phyloP scores from a whole-genome alignment of 768 basidiomycete genomes.

The Boletus insuetus region DNA sequence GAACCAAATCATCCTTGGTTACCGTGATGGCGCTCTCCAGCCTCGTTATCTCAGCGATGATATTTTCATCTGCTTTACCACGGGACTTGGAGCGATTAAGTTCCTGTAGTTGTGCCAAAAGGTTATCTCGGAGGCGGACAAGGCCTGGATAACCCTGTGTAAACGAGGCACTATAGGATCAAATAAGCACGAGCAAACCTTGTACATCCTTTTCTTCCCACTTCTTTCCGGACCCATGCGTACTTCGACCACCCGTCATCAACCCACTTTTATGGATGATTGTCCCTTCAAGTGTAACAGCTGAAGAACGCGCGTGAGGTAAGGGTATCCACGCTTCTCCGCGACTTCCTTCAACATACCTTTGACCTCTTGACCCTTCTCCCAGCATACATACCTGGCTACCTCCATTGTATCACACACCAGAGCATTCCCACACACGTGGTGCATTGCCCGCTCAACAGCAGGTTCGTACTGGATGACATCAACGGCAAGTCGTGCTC shows the following conservation, averaged over 20 bases:
- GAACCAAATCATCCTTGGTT: slow-evolving; percentile 79
- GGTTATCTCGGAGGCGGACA: slow-evolving; percentile 62
- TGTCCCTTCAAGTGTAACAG: slow-evolving; percentile 95
- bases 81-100: slow-evolving; percentile 81
- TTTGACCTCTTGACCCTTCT: slow-evolving; percentile 95
- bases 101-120: slow-evolving; percentile 75
- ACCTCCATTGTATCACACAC: slow-evolving; percentile 97
- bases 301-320: slow-evolving; percentile 38
- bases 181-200: slow-evolving; percentile 42
- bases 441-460: slow-evolving; percentile 93
- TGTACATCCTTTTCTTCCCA: slow-evolving; percentile 96
- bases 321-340: neutral
- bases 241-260: slow-evolving; percentile 92
- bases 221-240: slow-evolving; percentile 72
- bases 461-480: slow-evolving; percentile 79
- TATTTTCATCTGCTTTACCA: slow-evolving; percentile 77
- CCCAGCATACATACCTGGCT: slow-evolving; percentile 87
- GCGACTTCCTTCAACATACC: slow-evolving; percentile 63
- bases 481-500: slow-evolving; percentile 82
- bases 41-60: slow-evolving; percentile 72
- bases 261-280: slow-evolving; percentile 96
- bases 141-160: slow-evolving; percentile 35
- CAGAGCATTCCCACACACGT: slow-evolving; percentile 92
- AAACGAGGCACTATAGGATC: slow-evolving; percentile 25
- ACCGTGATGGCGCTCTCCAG: slow-evolving; percentile 76